Evolutionary conservation across 1,284 basidiomycete species (phyloP), one percentile per base, ranked within the genome.

Genomic region (Ganoderma lucidum): DNA sequence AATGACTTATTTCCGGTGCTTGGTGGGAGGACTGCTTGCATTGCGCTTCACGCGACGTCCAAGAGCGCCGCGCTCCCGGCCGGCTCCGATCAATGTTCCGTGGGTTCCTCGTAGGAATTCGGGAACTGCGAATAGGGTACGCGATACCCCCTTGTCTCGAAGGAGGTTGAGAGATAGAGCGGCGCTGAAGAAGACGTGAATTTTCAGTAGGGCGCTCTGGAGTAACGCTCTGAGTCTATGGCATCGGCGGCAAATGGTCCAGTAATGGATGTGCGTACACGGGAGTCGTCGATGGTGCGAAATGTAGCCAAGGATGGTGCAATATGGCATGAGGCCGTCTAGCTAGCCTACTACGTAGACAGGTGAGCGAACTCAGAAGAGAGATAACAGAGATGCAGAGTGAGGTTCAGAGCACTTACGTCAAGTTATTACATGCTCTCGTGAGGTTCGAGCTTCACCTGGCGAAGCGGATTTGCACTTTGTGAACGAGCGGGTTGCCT

Each of bases 1-100:
- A 30, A 56, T 56, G 30, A 39, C 56, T 39, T 35, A 59, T 59
- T 39, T 35, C 56, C 56, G 56, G n/a, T 12, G 56, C 30, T n/a
- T 10, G 56, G 37, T 59, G 56, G n/a, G 56, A 59, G 32, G 37
- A 39, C 8, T 3, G 19, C 17, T n/a, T 6, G 56, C 15, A 19
- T 14, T 9, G 44, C 19, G n/a, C 35, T 19, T 37, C n/a, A 17
- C 35, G 35, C 56, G 35, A 39, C 35, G 56, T 15, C 35, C 17
- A 56, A 5, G 32, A 12, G 4, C n/a, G 37, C 32, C 56, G 56
- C 19, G 37, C 19, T 8, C 35, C 15, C 56, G 37, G 37, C 3
- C 30, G 37, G 37, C 9, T 14, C 37, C 37, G 56, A 4, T n/a
- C 35, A 35, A n/a, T 19, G 6, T 35, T 19, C 32, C 30, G 5